Evolutionary conservation across 257 asterid genomes (phyloP).

Genomic region (Solanum pimpinellifolium): DNA sequence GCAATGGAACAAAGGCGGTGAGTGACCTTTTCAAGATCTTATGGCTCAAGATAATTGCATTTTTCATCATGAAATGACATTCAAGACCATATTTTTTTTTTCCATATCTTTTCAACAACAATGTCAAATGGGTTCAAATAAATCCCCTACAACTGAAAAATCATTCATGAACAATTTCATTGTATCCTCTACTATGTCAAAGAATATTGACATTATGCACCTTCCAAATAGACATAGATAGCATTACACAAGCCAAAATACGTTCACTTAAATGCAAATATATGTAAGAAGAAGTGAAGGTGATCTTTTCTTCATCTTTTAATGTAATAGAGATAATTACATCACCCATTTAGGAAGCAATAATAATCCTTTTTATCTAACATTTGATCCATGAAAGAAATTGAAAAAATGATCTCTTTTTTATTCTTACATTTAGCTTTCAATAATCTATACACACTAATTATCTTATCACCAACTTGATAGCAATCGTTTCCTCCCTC

Average conservation of each 20-base stretch:
- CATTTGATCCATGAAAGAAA: not conserved
- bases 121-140: not conserved
- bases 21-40: not conserved
- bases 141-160: not conserved
- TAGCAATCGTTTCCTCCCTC: not conserved
- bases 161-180: not conserved
- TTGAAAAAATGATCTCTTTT: too few relatives aligned
- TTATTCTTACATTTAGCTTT: not conserved
- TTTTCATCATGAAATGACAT: not conserved
- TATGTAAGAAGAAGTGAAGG: not conserved
- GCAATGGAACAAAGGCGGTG: not conserved
- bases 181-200: not conserved
- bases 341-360: not conserved
- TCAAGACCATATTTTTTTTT: too few relatives aligned
- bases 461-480: not conserved
- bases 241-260: not conserved
- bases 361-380: not conserved
- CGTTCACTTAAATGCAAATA: not conserved
- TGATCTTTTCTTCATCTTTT: not conserved
- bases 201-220: too few relatives aligned
- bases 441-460: not conserved
- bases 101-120: not conserved
- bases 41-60: not conserved
- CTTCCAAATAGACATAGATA: too few relatives aligned
- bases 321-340: not conserved